A percentile compares a stretch with the other conserved stretches of the same genome.
These are phyloP conservation scores for Fistulifera pelliculosa DNA, from an alignment of 108 stramenopile species.

Conservation along the genomic window DNA sequence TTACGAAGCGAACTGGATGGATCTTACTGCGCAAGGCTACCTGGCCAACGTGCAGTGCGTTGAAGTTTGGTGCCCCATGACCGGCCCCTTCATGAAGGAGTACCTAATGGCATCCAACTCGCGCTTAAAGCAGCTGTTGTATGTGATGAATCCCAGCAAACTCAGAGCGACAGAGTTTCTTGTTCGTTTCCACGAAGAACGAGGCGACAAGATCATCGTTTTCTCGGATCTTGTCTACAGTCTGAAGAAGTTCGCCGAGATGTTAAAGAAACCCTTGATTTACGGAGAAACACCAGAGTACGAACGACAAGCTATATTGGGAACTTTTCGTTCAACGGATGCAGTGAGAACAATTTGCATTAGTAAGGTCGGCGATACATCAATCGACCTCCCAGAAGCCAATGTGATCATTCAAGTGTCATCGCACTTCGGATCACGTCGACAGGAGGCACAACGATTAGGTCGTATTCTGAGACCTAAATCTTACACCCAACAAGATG, in stretches of 20 bases:
- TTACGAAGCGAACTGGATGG: slow-evolving; percentile 99
- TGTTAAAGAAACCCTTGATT: slow-evolving; percentile 82
- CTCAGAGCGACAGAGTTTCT: slow-evolving; percentile 87
- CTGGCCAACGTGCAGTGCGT: slow-evolving; percentile 98
- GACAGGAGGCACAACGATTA: slow-evolving; percentile 98
- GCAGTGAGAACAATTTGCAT: slow-evolving; percentile 91
- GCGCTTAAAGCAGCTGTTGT: slow-evolving; percentile 84
- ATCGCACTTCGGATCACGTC: slow-evolving; percentile 94
- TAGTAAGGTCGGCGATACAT: slow-evolving; percentile 95
- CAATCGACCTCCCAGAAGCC: slow-evolving; percentile 98
- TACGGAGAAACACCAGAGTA: slow-evolving; percentile 92
- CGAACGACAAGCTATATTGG: slow-evolving; percentile 89
- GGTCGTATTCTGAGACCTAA: slow-evolving; percentile 98
- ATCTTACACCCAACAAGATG: slow-evolving; percentile 77
- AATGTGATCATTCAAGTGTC: slow-evolving; percentile 99
- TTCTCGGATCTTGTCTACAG: slow-evolving; percentile 94
- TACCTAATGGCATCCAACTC: slow-evolving; percentile 78
- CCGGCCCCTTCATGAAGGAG: slow-evolving; percentile 92
- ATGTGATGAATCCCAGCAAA: slow-evolving; percentile 97
- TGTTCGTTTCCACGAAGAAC: slow-evolving; percentile 86
- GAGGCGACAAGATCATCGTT: slow-evolving; percentile 97
- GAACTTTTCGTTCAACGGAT: slow-evolving; percentile 79
- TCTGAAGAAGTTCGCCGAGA: slow-evolving; percentile 81
- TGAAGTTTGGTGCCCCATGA: slow-evolving; percentile 99
- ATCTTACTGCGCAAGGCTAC: slow-evolving; percentile 94